phyloP scores from a whole-genome alignment of 345 rosid genomes.

The Syzygium jambos region DNA sequence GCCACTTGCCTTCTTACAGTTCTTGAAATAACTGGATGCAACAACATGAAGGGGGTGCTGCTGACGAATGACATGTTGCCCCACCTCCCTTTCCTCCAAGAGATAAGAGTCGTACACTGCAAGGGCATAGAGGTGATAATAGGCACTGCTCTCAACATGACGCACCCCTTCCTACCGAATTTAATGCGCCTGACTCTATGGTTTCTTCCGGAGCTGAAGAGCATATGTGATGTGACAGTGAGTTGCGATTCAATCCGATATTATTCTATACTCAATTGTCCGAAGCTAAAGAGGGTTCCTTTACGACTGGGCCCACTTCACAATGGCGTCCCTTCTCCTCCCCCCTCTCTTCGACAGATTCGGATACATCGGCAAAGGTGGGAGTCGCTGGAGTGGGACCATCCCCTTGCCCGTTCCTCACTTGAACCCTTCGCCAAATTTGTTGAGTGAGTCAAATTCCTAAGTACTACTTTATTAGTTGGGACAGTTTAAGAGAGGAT shows the following conservation, averaged over 20 bases:
- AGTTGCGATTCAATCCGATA: background rate
- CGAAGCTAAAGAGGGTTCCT: too few relatives aligned
- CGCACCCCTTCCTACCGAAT: fast-evolving
- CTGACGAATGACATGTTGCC: background rate
- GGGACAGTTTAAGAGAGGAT: background rate
- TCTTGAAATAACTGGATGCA: fast-evolving
- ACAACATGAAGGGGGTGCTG: background rate
- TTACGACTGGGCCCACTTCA: background rate
- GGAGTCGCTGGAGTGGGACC: background rate
- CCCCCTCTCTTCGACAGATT: background rate
- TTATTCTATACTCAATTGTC: fast-evolving
- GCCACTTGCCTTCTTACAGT: fast-evolving
- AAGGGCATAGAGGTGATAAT: background rate
- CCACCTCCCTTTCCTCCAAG: background rate
- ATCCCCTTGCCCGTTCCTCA: fast-evolving
- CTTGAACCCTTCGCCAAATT: background rate
- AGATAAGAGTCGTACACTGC: fast-evolving
- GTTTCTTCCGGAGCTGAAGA: background rate
- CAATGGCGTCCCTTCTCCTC: background rate
- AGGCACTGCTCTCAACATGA: background rate
- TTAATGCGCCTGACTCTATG: fast-evolving
- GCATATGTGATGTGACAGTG: too few relatives aligned
- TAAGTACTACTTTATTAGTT: background rate
- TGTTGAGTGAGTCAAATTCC: background rate
- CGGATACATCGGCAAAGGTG: fast-evolving